phyloP scores from a whole-genome alignment of 2,329 filamentous ascomycete genomes.

The Fusarium siculi region DNA sequence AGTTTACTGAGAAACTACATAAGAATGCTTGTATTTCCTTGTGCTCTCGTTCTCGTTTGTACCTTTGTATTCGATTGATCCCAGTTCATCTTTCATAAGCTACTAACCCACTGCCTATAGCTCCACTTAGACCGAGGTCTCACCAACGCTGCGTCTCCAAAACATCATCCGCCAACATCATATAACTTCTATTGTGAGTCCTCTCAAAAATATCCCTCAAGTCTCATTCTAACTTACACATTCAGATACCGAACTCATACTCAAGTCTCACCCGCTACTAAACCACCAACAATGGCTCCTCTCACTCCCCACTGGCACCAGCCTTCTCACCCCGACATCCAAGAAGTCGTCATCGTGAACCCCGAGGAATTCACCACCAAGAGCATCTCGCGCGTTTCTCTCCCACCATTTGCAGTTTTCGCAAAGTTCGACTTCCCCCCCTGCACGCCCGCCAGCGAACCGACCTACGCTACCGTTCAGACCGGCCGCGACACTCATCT shows the following conservation, averaged over 20 bases:
- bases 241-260: not conserved
- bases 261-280: conserved; percentile 6
- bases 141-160: not conserved
- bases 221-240: not conserved
- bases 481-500: conserved; percentile 65
- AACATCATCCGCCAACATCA: not conserved
- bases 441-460: conserved; percentile 63
- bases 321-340: conserved; percentile 68
- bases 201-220: not conserved
- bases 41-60: not conserved
- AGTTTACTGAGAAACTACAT: conserved; percentile 21
- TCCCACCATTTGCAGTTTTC: conserved; percentile 72
- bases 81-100: conserved; percentile 3
- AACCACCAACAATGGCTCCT: conserved; percentile 59
- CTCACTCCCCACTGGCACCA: conserved; percentile 68
- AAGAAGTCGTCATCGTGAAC: conserved; percentile 64
- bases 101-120: not conserved
- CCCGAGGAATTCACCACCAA: conserved; percentile 67
- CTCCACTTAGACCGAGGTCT: conserved; percentile 30
- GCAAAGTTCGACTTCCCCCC: conserved; percentile 74
- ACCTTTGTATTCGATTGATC: conserved; percentile 1
- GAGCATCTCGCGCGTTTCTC: conserved; percentile 64
- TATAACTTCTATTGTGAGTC: not conserved
- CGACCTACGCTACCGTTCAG: conserved; percentile 74
- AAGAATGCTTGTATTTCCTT: conserved; percentile 26